These are phyloP conservation scores for Harrya chromipes DNA, from an alignment of 768 basidiomycete species.

Conservation along the genomic window DNA sequence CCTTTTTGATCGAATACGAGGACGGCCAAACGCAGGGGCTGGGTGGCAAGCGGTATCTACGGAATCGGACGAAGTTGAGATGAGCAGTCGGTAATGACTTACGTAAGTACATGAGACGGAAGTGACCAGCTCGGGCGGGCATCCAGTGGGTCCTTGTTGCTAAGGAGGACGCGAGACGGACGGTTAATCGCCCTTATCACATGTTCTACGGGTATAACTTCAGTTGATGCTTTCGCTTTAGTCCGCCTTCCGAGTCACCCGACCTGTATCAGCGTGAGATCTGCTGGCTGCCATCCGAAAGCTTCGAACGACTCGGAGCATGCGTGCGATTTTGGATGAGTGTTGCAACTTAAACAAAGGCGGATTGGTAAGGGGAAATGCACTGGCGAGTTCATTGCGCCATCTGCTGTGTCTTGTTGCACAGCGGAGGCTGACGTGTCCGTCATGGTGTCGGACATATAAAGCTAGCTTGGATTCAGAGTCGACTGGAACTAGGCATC, in stretches of 20 bases:
- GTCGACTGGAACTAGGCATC: not conserved
- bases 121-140: not conserved
- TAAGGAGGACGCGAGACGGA: not conserved
- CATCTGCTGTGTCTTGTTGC: conserved; percentile 1
- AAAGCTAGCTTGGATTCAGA: conserved; percentile 1
- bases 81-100: conserved; percentile 9
- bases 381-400: conserved; percentile 5
- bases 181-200: not conserved
- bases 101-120: too few species aligned
- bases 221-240: too few species aligned
- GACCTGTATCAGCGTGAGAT: too few species aligned
- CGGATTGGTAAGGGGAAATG: not conserved
- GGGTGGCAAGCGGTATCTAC: conserved; percentile 82
- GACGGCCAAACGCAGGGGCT: conserved; percentile 50
- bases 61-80: conserved; percentile 66
- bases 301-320: not conserved
- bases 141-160: not conserved
- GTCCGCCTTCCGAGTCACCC: too few species aligned
- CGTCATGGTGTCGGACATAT: not conserved
- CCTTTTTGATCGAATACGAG: conserved; percentile 45
- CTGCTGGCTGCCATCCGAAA: not conserved
- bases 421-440: conserved; percentile 1
- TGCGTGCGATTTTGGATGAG: conserved; percentile 16
- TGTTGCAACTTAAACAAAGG: not conserved
- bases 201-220: not conserved